These are phyloP conservation scores for Chaetomiaceae sp. DNA, from an alignment of 2,329 filamentous ascomycete species.

Conservation along the genomic window DNA sequence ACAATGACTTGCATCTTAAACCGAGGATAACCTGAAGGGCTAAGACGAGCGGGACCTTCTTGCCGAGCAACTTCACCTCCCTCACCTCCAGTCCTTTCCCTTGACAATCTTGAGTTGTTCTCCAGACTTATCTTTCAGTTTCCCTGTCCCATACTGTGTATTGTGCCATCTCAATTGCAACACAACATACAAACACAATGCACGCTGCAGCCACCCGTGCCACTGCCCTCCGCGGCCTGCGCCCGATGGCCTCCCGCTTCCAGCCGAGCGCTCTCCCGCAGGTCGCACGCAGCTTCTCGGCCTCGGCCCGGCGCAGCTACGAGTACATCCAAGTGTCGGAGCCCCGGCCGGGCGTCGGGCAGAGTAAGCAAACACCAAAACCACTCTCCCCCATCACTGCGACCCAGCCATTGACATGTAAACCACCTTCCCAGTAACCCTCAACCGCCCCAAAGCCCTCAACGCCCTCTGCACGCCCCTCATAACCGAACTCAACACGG, in stretches of 20 bases:
- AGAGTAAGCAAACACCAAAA: slow-evolving; percentile 54
- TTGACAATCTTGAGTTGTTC: neutral
- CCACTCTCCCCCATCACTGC: neutral
- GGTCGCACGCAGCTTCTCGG: slow-evolving; percentile 49
- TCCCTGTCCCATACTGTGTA: too few species aligned
- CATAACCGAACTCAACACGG: slow-evolving; percentile 82
- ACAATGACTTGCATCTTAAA: slow-evolving; percentile 16
- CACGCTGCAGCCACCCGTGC: slow-evolving; percentile 32
- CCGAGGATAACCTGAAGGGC: slow-evolving; percentile 26
- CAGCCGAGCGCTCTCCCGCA: slow-evolving; percentile 53
- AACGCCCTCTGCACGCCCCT: slow-evolving; percentile 91
- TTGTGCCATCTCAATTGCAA: too few species aligned
- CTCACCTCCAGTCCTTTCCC: neutral
- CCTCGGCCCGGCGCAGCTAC: slow-evolving; percentile 48
- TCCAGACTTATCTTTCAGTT: too few species aligned
- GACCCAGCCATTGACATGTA: neutral
- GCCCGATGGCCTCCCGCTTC: slow-evolving; percentile 56
- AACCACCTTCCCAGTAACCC: slow-evolving; percentile 59
- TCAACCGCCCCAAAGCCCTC: slow-evolving; percentile 91
- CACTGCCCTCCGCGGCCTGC: slow-evolving; percentile 53
- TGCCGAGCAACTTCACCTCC: neutral
- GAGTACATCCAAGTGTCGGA: slow-evolving; percentile 78
- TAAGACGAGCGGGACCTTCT: neutral
- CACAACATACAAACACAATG: neutral
- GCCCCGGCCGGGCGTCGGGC: slow-evolving; percentile 82